Evolutionary conservation across 2,329 filamentous ascomycete genomes (phyloP).

Genomic region (Penicillium sp.): DNA sequence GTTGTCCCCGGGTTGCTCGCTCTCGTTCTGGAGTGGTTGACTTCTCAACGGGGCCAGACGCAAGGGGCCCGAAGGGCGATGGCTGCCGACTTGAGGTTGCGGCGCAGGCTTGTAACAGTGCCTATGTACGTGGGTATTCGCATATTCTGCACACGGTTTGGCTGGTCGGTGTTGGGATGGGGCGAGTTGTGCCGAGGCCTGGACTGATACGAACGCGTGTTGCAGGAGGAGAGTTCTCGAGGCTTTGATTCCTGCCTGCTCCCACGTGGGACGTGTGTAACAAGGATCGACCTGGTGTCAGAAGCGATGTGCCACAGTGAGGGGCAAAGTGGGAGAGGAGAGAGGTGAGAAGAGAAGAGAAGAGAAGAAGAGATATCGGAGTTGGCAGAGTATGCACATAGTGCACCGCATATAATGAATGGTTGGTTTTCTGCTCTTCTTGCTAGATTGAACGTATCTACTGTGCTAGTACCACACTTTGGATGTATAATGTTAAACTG

Average conservation of each 20-base stretch:
- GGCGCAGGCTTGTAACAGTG: conserved; percentile 7
- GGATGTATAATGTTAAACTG: too few species aligned
- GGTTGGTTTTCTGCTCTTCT: not conserved
- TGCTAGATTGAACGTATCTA: not conserved
- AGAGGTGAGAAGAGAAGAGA: not conserved
- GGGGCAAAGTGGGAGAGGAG: too few species aligned
- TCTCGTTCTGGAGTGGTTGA: not conserved
- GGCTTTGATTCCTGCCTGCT: not conserved
- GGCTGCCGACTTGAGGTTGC: conserved; percentile 9
- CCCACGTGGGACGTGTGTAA: conserved; percentile 5
- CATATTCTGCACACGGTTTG: not conserved
- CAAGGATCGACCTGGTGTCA: not conserved
- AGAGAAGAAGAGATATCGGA: not conserved
- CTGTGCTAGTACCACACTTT: not conserved
- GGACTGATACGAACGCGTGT: not conserved
- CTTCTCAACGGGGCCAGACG: conserved; percentile 7
- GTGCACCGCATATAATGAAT: too few species aligned
- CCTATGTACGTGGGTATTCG: not conserved
- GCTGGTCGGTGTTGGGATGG: not conserved
- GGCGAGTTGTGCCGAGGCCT: not conserved
- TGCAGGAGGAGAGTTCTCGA: not conserved
- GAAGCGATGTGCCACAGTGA: too few species aligned
- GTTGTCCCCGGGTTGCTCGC: conserved; percentile 3
- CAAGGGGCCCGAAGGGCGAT: conserved; percentile 11
- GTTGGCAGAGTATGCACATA: too few species aligned